These are phyloP conservation scores for Oryza nivara DNA, from an alignment of 176 grass and related monocot species.

Conservation along the genomic window DNA sequence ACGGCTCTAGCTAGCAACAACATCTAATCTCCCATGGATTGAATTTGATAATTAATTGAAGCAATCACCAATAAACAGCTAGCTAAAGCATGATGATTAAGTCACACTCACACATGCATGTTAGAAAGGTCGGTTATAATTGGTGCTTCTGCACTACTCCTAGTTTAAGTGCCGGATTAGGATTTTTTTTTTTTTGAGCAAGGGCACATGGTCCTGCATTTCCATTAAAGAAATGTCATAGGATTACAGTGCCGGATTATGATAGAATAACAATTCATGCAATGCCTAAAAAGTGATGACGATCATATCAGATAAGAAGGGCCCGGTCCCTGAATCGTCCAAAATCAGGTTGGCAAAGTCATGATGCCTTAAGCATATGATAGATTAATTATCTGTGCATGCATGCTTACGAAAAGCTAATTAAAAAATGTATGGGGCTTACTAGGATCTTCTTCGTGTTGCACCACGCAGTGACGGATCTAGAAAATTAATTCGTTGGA, in stretches of 20 bases:
- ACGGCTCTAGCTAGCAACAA: too few relatives aligned
- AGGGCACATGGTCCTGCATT: too few relatives aligned
- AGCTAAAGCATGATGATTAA: constrained; percentile 11
- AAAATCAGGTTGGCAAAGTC: constrained; percentile 46
- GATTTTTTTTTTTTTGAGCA: too few relatives aligned
- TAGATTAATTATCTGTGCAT: constrained; percentile 55
- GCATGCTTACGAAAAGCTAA: constrained; percentile 31
- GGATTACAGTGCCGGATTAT: not conserved
- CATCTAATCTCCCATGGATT: constrained; percentile 5
- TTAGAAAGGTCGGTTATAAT: constrained; percentile 10
- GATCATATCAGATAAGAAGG: not conserved
- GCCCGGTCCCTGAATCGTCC: not conserved
- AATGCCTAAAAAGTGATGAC: not conserved
- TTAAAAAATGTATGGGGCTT: constrained; percentile 8
- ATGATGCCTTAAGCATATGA: constrained; percentile 27
- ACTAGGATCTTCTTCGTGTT: constrained; percentile 20
- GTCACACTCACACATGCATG: constrained; percentile 22
- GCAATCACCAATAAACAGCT: constrained; percentile 15
- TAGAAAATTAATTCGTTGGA: too few relatives aligned
- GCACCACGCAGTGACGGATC: not conserved
- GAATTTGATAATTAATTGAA: not conserved
- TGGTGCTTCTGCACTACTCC: not conserved
- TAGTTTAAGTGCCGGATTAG: not conserved
- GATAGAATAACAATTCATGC: not conserved
- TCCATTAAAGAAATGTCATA: too few relatives aligned